These are phyloP conservation scores for Phylloporus arenicola DNA, from an alignment of 768 basidiomycete species.

Conservation along the genomic window DNA sequence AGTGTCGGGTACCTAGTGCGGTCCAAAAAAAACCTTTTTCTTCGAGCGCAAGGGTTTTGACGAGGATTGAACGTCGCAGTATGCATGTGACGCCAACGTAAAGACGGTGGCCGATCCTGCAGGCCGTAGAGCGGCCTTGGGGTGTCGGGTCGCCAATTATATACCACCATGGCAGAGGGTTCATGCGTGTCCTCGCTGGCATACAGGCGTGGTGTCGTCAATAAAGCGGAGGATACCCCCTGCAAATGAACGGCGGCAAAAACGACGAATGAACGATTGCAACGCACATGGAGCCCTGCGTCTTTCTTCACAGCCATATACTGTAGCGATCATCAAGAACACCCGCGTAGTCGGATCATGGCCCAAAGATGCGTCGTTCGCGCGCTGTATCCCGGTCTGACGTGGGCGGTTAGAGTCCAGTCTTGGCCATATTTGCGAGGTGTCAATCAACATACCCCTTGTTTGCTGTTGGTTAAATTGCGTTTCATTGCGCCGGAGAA, in stretches of 20 bases:
- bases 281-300: not conserved
- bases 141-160: not conserved
- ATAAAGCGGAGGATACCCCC: too few species aligned
- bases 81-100: not conserved
- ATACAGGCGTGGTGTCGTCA: too few species aligned
- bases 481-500: not conserved
- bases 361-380: not conserved
- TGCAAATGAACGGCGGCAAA: not conserved
- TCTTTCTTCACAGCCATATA: not conserved
- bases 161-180: not conserved
- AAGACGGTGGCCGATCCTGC: not conserved
- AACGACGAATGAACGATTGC: not conserved
- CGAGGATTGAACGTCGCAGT: not conserved
- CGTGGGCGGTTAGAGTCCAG: not conserved
- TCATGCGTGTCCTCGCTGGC: not conserved
- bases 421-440: not conserved
- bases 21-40: not conserved
- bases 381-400: not conserved
- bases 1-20: too few species aligned
- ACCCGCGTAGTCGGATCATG: not conserved
- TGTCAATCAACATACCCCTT: too few species aligned
- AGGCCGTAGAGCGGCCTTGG: not conserved
- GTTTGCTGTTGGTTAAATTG: not conserved
- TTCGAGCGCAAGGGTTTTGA: not conserved
- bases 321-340: not conserved